Base-by-base conservation (phyloP, 495 filamentous ascomycete species). In the Penicillium robsamsonii region DNA sequence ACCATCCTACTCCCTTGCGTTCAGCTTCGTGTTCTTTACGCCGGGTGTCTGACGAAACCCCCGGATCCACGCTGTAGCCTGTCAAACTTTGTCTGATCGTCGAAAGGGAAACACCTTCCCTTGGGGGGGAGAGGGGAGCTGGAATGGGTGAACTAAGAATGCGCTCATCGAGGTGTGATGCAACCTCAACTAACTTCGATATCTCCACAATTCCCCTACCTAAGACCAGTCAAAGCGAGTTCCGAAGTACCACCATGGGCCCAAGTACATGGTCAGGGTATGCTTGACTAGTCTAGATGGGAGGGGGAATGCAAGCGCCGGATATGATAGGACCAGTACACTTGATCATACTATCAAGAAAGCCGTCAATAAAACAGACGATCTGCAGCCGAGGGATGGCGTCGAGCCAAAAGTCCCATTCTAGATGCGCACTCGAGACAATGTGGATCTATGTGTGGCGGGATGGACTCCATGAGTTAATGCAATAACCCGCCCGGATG, bases 381-480 rank as follows among this genome's bases (percentile, higher is more conserved):
- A 54, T 46, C 52, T 46, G 31, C 42, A 43, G 13, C 43, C 42
- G 33, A 54, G 48, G 42, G 30, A 40, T 30, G 33, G 22, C 31
- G 29, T 51, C 40, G 33, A 41, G 31, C 27, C 13, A 27, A 22
- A 15, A 13, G 6, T 10, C 42, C 43, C 17, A 46, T 9, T 8
- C 15, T 5, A 4, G 29, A 11, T 12, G 42, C 20, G 18, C 27
- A 12, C 1, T 5, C 25, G 11, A 15, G 7, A 10, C 25, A 38
- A 37, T 46, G 53, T 47, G 53, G 37, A 18, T 49, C 20, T 22
- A 27, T 40, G 25, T 45, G 17, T 53, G 25, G 50, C 50, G 2
- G 38, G 29, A 48, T 55, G 30, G 13, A 27, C 41, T 22, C 22
- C 52, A 46, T 37, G 29, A 45, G 43, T 38, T 22, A n/a, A 35